Conservation (phyloP, 2,329 filamentous ascomycete genomes). For the Sphaerulina vaccinii region DNA sequence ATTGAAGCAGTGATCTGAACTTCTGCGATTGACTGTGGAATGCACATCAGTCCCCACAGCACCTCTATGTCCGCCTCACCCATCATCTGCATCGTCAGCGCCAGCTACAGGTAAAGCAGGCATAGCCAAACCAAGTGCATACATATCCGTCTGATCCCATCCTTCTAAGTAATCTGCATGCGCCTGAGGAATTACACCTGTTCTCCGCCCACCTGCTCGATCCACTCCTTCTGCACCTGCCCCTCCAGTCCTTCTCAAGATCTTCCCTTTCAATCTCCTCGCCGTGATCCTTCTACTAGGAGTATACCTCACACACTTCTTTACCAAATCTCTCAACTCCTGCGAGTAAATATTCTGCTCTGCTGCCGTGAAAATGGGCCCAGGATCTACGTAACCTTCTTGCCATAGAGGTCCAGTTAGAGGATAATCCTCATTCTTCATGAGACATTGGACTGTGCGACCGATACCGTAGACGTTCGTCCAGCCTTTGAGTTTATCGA, state of each 20-base stretch:
- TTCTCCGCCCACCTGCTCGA: not conserved
- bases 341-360: not conserved
- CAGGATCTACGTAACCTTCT: not conserved
- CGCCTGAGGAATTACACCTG: not conserved
- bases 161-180: not conserved
- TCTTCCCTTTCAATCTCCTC: not conserved
- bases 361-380: not conserved
- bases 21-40: too few relatives aligned
- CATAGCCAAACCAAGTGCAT: not conserved
- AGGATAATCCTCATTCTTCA: not conserved
- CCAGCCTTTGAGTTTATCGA: conserved; percentile 2
- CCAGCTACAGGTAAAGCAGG: too few relatives aligned
- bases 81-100: too few relatives aligned
- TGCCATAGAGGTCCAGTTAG: not conserved
- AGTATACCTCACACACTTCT: conserved; percentile 1
- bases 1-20: too few relatives aligned
- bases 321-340: not conserved
- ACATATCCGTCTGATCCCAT: not conserved
- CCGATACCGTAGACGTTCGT: conserved; percentile 12
- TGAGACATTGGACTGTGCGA: not conserved
- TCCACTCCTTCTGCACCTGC: not conserved
- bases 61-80: too few relatives aligned
- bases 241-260: conserved; percentile 3
- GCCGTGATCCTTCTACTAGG: not conserved
- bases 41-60: too few relatives aligned